phyloP scores from a whole-genome alignment of 306 rosid genomes.

The Cyamopsis tetragonoloba region DNA sequence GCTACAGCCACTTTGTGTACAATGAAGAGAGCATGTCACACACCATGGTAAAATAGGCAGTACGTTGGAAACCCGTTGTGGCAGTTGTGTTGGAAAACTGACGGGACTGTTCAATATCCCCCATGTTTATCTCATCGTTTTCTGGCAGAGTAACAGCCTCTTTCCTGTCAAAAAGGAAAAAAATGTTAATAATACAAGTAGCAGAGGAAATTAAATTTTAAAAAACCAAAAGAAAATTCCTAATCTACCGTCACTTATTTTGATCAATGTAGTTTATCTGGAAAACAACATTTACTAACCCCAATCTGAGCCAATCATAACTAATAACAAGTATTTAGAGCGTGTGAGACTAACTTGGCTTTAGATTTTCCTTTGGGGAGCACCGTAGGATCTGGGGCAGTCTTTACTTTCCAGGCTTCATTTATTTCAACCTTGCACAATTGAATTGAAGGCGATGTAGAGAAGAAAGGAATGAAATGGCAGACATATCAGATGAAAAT shows the following conservation, averaged over 20 bases:
- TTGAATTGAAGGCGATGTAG: background rate
- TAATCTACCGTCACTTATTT: background rate
- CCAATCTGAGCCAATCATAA: background rate
- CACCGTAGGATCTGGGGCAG: constrained; percentile 51
- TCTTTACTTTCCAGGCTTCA: constrained; percentile 74
- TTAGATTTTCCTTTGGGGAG: constrained; percentile 72
- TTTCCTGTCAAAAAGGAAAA: constrained; percentile 38
- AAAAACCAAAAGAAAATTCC: background rate
- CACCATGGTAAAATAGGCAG: constrained; percentile 66
- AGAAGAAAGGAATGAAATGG: background rate
- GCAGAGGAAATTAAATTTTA: background rate
- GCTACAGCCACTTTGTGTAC: background rate
- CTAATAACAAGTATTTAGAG: background rate
- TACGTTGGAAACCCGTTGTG: constrained; percentile 46
- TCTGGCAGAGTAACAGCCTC: constrained; percentile 65
- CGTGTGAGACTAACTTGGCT: constrained; percentile 56
- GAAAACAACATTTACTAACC: background rate
- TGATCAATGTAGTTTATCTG: background rate
- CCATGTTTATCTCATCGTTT: constrained; percentile 37
- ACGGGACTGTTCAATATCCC: constrained; percentile 48
- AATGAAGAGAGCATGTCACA: constrained; percentile 12
- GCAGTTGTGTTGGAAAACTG: constrained; percentile 33
- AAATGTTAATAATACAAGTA: background rate
- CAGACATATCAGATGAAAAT: background rate
- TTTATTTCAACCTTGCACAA: constrained; percentile 63